A percentile compares a stretch with the other conserved stretches of the same genome.
phyloP scores from a whole-genome alignment of 2,329 filamentous ascomycete genomes.

The Phialocephala subalpina region DNA sequence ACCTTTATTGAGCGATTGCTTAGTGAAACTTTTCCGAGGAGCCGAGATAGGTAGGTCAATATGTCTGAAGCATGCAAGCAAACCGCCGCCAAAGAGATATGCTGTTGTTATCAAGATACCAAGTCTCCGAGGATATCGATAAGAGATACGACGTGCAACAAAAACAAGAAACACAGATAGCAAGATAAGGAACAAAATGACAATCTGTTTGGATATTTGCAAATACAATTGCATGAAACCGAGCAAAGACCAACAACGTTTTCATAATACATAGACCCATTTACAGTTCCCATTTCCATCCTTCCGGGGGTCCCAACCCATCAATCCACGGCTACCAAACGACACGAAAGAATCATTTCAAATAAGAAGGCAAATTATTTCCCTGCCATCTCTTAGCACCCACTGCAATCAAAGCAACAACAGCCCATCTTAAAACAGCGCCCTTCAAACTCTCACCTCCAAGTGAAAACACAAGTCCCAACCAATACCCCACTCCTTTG shows the following conservation, averaged over 20 bases:
- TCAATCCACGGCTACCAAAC: not conserved
- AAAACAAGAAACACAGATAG: not conserved
- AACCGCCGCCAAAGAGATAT: not conserved
- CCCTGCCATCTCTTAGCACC: slow-evolving; percentile 30
- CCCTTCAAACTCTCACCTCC: slow-evolving; percentile 52
- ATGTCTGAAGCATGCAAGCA: not conserved
- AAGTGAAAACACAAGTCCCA: slow-evolving; percentile 57
- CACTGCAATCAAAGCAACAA: slow-evolving; percentile 30
- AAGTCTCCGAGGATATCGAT: slow-evolving; percentile 18
- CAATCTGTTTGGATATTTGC: not conserved
- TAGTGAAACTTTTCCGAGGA: not conserved
- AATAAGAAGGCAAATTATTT: slow-evolving; percentile 31
- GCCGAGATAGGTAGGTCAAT: not conserved
- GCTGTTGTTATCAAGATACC: not conserved
- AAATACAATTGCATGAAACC: not conserved
- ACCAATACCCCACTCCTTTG: slow-evolving; percentile 62
- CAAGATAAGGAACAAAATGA: not conserved
- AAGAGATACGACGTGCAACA: slow-evolving; percentile 21
- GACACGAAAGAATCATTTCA: slow-evolving; percentile 23
- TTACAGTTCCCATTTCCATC: not conserved
- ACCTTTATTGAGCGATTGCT: not conserved
- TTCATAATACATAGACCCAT: slow-evolving; percentile 17
- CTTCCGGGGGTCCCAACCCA: not conserved
- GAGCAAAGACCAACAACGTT: not conserved
- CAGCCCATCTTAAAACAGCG: slow-evolving; percentile 31